Conservation (phyloP, 83 land plant genomes). For the Picea engelmannii region DNA sequence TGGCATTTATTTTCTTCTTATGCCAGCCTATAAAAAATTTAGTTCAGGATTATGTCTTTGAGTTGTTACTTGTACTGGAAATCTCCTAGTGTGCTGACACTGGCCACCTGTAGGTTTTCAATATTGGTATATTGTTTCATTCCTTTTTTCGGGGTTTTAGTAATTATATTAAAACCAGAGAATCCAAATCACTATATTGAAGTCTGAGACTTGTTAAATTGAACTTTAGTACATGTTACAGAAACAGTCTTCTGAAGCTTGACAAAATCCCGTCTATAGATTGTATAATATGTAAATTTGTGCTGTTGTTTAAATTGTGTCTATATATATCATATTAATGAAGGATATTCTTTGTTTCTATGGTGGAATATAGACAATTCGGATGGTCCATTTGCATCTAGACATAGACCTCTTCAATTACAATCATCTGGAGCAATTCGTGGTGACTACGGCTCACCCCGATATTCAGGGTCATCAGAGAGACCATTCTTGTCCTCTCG, state of each 20-base stretch:
- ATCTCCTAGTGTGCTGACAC: too few relatives aligned
- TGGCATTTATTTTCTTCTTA: too few relatives aligned
- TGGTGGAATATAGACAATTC: slow-evolving; percentile 2
- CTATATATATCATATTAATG: neutral
- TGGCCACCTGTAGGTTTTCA: too few relatives aligned
- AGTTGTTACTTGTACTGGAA: too few relatives aligned
- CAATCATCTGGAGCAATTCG: slow-evolving; percentile 2
- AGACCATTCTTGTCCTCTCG: slow-evolving; percentile 33
- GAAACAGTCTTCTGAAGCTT: neutral
- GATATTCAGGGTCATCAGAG: slow-evolving; percentile 21
- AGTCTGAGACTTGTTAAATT: too few relatives aligned
- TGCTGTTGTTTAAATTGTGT: neutral
- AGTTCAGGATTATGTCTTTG: too few relatives aligned
- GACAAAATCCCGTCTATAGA: neutral
- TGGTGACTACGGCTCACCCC: slow-evolving; percentile 13
- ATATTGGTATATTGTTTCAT: too few relatives aligned
- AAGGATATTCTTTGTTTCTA: neutral
- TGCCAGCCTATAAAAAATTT: too few relatives aligned
- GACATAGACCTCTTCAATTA: slow-evolving; percentile 9
- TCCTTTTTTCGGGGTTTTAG: too few relatives aligned
- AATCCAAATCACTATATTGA: neutral
- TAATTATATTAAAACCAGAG: neutral
- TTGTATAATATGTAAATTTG: neutral
- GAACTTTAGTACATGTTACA: neutral
- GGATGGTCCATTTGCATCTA: neutral